phyloP scores from a whole-genome alignment of 108 stramenopile genomes.

The Cyclostephanos tholiformis region DNA sequence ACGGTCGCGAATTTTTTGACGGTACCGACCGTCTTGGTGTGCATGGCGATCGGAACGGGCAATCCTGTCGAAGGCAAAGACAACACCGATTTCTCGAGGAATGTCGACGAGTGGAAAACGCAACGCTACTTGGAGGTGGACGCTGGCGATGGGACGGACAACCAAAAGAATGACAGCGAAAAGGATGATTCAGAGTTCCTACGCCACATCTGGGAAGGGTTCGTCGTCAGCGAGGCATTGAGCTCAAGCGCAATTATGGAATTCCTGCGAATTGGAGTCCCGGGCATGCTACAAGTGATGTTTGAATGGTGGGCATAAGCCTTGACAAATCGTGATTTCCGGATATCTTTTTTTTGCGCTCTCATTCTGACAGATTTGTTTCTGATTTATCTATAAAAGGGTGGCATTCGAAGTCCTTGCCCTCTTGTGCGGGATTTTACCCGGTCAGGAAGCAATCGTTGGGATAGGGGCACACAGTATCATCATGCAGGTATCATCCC shows the following conservation, averaged over 20 bases:
- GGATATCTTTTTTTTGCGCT: not conserved
- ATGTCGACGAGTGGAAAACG: not conserved
- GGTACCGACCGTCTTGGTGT: constrained; percentile 26
- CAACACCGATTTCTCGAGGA: too few relatives aligned
- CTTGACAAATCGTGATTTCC: not conserved
- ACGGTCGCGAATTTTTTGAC: constrained; percentile 19
- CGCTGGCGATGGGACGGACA: not conserved
- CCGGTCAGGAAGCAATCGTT: constrained; percentile 42
- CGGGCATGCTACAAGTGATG: constrained; percentile 50
- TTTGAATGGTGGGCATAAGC: constrained; percentile 47
- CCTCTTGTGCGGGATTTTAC: constrained; percentile 47
- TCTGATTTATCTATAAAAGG: constrained; percentile 3
- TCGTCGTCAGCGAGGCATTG: constrained; percentile 34
- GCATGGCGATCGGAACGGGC: constrained; percentile 17
- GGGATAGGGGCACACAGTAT: constrained; percentile 50
- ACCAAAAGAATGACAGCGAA: not conserved
- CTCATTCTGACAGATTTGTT: not conserved
- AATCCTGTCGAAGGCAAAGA: not conserved
- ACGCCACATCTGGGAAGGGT: constrained; percentile 41
- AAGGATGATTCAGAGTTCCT: constrained; percentile 34
- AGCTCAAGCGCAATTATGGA: constrained; percentile 23
- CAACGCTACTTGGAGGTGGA: constrained; percentile 11
- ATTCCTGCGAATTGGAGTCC: constrained; percentile 48
- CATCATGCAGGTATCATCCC: constrained; percentile 31
- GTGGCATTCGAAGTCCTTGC: constrained; percentile 48